phyloP scores from a whole-genome alignment of 805 yeast species.

The Zygoascus biomembranicola region DNA sequence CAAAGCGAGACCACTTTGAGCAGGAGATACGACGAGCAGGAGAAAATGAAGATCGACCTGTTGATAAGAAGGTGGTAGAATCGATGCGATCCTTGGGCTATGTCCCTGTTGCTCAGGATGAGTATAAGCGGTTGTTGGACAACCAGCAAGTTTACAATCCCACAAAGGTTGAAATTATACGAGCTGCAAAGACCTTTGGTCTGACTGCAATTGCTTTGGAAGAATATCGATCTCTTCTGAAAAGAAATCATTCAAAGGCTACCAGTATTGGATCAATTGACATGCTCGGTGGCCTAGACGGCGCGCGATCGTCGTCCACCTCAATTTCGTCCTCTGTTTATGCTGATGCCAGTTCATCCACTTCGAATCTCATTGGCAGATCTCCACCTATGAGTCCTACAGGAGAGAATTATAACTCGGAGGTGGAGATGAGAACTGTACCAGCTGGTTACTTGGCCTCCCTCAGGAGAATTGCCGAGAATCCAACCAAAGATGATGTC shows the following conservation, averaged over 20 bases:
- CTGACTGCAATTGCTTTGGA: constrained; percentile 38
- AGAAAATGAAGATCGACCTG: background rate
- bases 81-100: constrained; percentile 27
- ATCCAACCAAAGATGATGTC: constrained; percentile 25
- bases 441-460: constrained; percentile 25
- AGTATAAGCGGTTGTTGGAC: constrained; percentile 26
- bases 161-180: constrained; percentile 26
- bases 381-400: background rate
- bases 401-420: background rate
- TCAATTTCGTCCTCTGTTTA: background rate
- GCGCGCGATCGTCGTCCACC: background rate
- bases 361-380: background rate
- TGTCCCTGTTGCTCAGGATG: constrained; percentile 29
- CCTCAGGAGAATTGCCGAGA: constrained; percentile 24
- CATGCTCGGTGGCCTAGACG: background rate
- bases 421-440: constrained; percentile 21
- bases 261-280: constrained; percentile 6
- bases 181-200: constrained; percentile 35
- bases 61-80: constrained; percentile 21
- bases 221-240: constrained; percentile 34
- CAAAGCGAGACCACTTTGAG: constrained; percentile 26
- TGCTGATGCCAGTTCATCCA: background rate
- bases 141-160: constrained; percentile 27
- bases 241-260: constrained; percentile 10
- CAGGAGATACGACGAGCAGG: constrained; percentile 19